Conservation (phyloP, 148 eudicot genomes). For the Gaultheria prostrata region DNA sequence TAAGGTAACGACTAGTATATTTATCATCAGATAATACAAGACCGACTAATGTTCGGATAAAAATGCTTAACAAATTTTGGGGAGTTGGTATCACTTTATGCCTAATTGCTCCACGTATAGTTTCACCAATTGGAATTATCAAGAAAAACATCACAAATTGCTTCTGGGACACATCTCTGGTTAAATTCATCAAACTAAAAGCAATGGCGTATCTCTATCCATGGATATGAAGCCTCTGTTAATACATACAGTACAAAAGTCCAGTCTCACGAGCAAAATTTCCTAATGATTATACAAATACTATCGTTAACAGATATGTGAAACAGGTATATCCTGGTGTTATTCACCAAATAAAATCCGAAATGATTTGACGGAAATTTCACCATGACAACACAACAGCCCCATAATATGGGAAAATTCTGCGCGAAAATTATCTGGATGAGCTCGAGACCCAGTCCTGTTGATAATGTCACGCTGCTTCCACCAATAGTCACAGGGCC, state of each 20-base stretch:
- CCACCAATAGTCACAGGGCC: not conserved
- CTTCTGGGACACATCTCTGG: not conserved
- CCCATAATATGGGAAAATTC: not conserved
- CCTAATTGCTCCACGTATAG: too few relatives aligned
- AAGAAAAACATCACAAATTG: not conserved
- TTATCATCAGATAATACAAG: too few relatives aligned
- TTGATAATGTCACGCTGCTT: not conserved
- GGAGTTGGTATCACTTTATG: too few relatives aligned
- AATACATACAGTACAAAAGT: not conserved
- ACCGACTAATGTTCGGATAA: too few relatives aligned
- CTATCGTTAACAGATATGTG: not conserved
- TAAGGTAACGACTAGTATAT: too few relatives aligned
- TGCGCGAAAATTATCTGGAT: not conserved
- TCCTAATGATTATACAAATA: not conserved
- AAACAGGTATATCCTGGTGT: not conserved
- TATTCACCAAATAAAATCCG: not conserved
- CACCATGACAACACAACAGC: not conserved
- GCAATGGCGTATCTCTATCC: not conserved
- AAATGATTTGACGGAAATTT: not conserved
- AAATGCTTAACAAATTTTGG: too few relatives aligned
- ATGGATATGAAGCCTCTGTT: not conserved
- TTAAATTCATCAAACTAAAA: not conserved
- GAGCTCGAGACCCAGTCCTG: not conserved
- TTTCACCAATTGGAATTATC: not conserved
- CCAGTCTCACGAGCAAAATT: not conserved